Base-by-base conservation (phyloP, 495 filamentous ascomycete genomes). In the Aspergillus coremiiformis region DNA sequence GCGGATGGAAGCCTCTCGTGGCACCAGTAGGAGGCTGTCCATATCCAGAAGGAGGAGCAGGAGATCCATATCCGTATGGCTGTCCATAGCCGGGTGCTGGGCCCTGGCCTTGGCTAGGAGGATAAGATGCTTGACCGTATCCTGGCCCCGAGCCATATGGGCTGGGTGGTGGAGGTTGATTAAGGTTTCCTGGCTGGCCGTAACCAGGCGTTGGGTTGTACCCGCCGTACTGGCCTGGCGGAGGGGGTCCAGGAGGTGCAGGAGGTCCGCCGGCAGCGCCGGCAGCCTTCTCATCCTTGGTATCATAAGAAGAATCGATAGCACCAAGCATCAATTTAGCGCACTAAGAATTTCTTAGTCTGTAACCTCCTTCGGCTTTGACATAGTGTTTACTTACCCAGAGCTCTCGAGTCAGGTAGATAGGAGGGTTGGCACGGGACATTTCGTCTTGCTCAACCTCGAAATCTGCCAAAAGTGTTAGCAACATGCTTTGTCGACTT, bases 261-360 rank as follows among this genome's bases (percentile, higher is more conserved):
- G 60, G 55, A 22, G 52, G 48, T 2, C 48, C 32, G 11, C 30
- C 39, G 10, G 39, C 27, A 44, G 54, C 60, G 3, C 60, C 54
- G 29, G 59, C 57, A 3, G 64, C 65, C 55, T 75, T 75, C 65
- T 86, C 83, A 55, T 86, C 83, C 61, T 86, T 84, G 57, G 67
- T 76, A 49, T 85, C 82, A 53, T 85, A 85, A 7, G 77, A 79
- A 3, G 75, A 66, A 61, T 85, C 82, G 55, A 88, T 84, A 37
- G 83, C 78, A 44, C 84, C 84, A 12, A 88, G 76, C 63, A 88
- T 82, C 44, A 88, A 69, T 62, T 87, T 88, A 17, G 82, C 77
- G 52, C 84, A 74, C 77, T 78, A 30, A 2, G 42, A 24, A 29
- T 47, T 10, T n/a, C n/a, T 56, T 7, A 50, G 47, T 59, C 15